Percentiles rank a stretch among this genome's conserved stretches.
Conservation (phyloP, 192 early-diverging fungal species). For the Coemansia furcata region DNA sequence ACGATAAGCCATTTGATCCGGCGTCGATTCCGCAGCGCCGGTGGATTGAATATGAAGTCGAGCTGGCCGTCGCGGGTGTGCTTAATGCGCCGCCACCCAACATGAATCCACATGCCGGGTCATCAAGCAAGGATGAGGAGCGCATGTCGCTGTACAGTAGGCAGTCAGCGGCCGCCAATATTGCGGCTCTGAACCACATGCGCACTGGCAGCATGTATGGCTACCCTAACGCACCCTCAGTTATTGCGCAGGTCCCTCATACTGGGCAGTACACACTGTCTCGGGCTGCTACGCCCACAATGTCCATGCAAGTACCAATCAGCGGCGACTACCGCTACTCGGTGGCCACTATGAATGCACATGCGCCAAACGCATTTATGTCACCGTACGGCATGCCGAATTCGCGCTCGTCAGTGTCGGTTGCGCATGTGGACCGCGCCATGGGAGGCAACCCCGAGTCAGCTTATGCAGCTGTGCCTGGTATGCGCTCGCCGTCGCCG, state of each 20-base stretch:
- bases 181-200: not conserved
- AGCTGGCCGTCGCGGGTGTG: constrained; percentile 55
- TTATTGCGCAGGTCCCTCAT: not conserved
- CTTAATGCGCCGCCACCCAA: constrained; percentile 45
- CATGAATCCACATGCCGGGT: constrained; percentile 36
- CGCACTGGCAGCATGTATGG: constrained; percentile 14
- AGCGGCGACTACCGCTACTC: constrained; percentile 17
- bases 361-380: not conserved
- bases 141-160: constrained; percentile 26
- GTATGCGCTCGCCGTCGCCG: too few species aligned
- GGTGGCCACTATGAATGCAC: constrained; percentile 22
- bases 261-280: constrained; percentile 5
- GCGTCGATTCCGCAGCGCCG: constrained; percentile 79
- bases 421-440: too few species aligned
- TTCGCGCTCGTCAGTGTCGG: constrained; percentile 1
- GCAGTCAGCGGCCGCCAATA: constrained; percentile 10
- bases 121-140: constrained; percentile 31
- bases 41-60: constrained; percentile 87
- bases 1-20: constrained; percentile 86
- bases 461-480: too few species aligned
- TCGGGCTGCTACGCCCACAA: constrained; percentile 33
- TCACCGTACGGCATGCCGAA: not conserved
- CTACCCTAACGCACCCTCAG: constrained; percentile 12
- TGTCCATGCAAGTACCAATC: constrained; percentile 16
- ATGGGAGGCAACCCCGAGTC: too few species aligned